Base-by-base conservation (phyloP, 192 early-diverging fungal species). In the Backusella liffmaniae region DNA sequence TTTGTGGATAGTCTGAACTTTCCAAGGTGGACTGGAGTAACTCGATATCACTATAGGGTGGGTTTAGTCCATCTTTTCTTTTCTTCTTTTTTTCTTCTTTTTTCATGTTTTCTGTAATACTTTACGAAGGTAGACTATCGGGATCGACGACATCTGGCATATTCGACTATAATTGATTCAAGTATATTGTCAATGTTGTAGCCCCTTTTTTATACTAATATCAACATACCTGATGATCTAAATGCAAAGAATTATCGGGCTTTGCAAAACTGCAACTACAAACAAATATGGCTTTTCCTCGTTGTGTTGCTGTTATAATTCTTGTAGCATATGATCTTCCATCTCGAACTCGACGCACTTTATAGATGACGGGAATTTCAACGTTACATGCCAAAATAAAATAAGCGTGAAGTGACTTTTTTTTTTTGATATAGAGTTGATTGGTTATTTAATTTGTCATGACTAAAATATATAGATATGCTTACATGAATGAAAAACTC, bases 341-440 rank as follows among this genome's bases (percentile, higher is more conserved):
- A 70, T 95, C 90, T 35, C 96, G 76, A 29, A 92, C 65, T 35
- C 89, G 87, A 26, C 88, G 84, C 4, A 96, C 94, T n/a, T 90
- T 83, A 82, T 94, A 96, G 0, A 94, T 78, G 69, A 96, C 96
- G 37, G 93, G 94, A 13, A 91, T 86, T n/a, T 87, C 79, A 75
- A 88, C 85, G 72, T 91, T 86, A 5, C 95, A 95, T 6, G 94
- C 87, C 0, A 95, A 82, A 29, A 97, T 73, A 79, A 97, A 97
- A 82, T 97, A 96, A 78, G 89, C 93, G 76, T 96, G 94, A 8
- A 97, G 82, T 8, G 94, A 95, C 86, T 90, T 66, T 5, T 15
- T 30, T 44, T 69, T 21, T 30, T 5, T 30, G 1, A 35, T 32
- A 13, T 32, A 23, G 10, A 1, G 30, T 74, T 44, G 7, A 35